phyloP scores from a whole-genome alignment of 2,329 filamentous ascomycete species.

The Fusarium sublunatum region DNA sequence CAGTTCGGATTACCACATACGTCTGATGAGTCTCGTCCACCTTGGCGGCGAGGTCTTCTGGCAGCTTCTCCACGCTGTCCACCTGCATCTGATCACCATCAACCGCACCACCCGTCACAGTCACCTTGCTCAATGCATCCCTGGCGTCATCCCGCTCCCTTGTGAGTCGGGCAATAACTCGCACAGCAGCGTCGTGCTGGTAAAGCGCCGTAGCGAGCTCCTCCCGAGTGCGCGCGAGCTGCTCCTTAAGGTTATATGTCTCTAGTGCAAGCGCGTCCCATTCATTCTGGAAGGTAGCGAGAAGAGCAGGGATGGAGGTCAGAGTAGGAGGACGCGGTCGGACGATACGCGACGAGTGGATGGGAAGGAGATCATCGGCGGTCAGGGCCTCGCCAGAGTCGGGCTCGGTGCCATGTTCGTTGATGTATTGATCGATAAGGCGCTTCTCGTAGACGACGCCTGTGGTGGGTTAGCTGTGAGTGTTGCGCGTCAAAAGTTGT shows the following conservation, averaged over 20 bases:
- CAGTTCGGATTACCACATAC: conserved; percentile 62
- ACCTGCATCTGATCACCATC: conserved; percentile 93
- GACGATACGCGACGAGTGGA: conserved; percentile 85
- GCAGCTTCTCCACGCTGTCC: conserved; percentile 77
- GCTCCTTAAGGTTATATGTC: conserved; percentile 89
- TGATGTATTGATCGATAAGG: conserved; percentile 93
- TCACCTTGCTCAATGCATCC: conserved; percentile 86
- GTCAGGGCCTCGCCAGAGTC: conserved; percentile 87
- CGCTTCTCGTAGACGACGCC: conserved; percentile 95
- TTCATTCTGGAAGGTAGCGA: conserved; percentile 96
- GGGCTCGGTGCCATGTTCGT: conserved; percentile 92
- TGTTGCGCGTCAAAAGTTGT: conserved; percentile 22
- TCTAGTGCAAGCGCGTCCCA: conserved; percentile 96
- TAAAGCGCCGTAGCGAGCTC: conserved; percentile 95
- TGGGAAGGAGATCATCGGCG: conserved; percentile 84
- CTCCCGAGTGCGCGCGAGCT: conserved; percentile 88
- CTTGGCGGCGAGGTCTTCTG: conserved; percentile 75
- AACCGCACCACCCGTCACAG: conserved; percentile 68
- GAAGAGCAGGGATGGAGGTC: conserved; percentile 94
- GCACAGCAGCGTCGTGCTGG: conserved; percentile 95
- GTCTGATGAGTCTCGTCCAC: conserved; percentile 84
- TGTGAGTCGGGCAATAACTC: conserved; percentile 92
- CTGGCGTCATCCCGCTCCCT: conserved; percentile 92
- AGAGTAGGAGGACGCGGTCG: conserved; percentile 91
- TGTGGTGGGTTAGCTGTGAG: conserved; percentile 50